Evolutionary conservation across 139 green algal species (phyloP), one percentile per base, ranked within the genome.

Genomic region (Micromonas commoda): DNA sequence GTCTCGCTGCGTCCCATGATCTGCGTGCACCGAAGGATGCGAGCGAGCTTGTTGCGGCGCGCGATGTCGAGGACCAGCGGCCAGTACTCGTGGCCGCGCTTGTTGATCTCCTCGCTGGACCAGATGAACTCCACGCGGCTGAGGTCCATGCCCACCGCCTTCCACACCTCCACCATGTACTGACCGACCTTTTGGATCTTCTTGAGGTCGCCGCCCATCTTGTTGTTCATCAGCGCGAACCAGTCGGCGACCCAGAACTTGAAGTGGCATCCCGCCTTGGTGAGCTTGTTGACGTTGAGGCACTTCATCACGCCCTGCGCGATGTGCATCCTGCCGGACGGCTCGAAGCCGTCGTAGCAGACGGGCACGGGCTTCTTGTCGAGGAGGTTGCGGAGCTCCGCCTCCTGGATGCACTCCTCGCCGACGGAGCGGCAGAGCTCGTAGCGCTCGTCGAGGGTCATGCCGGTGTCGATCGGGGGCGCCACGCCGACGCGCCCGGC

Each of bases 81-180:
- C 85, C 85, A 89, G 75, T 89, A 89, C 78, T 87, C 80, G 26
- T 82, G 64, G 2, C 76, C 80, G 0, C 68, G 64, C 21, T 29
- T 66, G 65, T 83, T 89, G 74, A 89, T 89, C 76, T 88, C 85
- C 52, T 89, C 85, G 16, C 77, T 84, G 24, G 70, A 82, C 85
- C 81, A 89, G 4, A 88, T 39, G 53, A 89, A 89, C 80, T 87
- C 53, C 28, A 90, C 86, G 24, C 77, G 66, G 24, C 72, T 82
- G 60, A 95, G 78, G 82, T 98, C 94, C 95, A 99, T 99, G 63
- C 95, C 95, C 35, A 97, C 88, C 1, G 94, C 94, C 85, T 96
- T 97, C 95, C 95, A 99, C 54, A 99, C 96, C 87, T 97, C 94
- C 33, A 98, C 90, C 88, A 98, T 93, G 91, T 98, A 98, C 66